phyloP scores from a whole-genome alignment of 805 yeast species.

The Danielia oregonensis region DNA sequence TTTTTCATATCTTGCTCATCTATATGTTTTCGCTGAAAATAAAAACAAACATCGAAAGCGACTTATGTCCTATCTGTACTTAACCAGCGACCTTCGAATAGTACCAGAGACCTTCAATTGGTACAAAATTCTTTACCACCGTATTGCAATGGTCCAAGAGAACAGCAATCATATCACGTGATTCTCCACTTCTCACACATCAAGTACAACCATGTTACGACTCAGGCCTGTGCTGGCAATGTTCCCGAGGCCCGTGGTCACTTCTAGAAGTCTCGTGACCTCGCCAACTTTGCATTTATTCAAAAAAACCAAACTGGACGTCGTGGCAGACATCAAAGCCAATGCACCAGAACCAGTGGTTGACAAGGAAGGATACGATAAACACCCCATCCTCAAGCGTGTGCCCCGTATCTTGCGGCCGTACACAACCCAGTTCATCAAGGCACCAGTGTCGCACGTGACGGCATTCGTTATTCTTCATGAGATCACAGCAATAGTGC shows the following conservation, averaged over 20 bases:
- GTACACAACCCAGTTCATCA: slow-evolving; percentile 45
- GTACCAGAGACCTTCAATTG: too few relatives aligned
- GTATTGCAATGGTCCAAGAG: too few relatives aligned
- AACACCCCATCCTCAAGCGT: slow-evolving; percentile 30
- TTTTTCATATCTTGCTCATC: too few relatives aligned
- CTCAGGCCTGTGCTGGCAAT: neutral
- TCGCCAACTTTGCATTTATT: neutral
- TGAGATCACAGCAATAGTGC: slow-evolving; percentile 71
- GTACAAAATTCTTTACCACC: too few relatives aligned
- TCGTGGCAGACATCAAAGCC: neutral
- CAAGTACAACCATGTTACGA: neutral
- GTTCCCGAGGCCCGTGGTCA: neutral
- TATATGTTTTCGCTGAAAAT: too few relatives aligned
- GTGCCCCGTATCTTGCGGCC: slow-evolving; percentile 51
- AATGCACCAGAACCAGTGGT: neutral
- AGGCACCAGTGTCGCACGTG: slow-evolving; percentile 59
- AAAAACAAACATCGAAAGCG: too few relatives aligned
- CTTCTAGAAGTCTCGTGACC: neutral
- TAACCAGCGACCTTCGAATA: too few relatives aligned
- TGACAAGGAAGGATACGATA: slow-evolving; percentile 7
- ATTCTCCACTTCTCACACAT: too few relatives aligned
- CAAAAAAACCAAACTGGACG: neutral
- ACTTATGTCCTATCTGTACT: too few relatives aligned
- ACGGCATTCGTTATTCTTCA: slow-evolving; percentile 66
- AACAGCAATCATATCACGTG: too few relatives aligned